Conservation (phyloP, 2,329 filamentous ascomycete genomes). For the Didymella pinodella region DNA sequence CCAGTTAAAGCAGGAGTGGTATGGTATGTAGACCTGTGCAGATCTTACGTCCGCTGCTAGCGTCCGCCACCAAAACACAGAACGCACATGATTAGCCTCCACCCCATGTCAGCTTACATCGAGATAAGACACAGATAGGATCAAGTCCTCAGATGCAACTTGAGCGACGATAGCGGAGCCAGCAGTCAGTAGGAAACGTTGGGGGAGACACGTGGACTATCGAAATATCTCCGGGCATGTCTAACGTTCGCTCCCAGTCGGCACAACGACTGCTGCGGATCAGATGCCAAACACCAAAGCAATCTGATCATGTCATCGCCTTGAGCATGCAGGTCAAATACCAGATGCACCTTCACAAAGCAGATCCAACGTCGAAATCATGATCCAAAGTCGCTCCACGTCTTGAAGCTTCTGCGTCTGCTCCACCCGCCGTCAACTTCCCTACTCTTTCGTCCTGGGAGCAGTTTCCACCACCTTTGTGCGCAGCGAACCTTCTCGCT, state of each 20-base stretch:
- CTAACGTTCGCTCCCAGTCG: no score
- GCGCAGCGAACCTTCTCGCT: neutral
- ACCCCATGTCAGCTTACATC: constrained; percentile 5
- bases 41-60: constrained; percentile 9
- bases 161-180: neutral
- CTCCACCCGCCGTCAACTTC: neutral
- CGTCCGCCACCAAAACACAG: constrained; percentile 4
- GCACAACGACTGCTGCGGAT: neutral
- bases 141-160: neutral
- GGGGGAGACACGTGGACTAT: neutral
- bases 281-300: neutral
- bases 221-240: neutral
- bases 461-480: neutral
- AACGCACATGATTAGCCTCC: neutral
- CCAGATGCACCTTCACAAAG: neutral
- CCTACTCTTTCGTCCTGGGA: neutral
- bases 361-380: neutral
- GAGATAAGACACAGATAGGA: neutral
- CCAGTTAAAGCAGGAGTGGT: neutral
- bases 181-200: neutral
- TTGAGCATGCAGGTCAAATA: neutral
- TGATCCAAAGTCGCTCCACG: neutral
- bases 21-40: constrained; percentile 2
- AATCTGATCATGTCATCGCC: neutral
- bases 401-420: neutral